Evolutionary conservation across 768 basidiomycete species (phyloP).

Genomic region (Lentinus tigrinus): DNA sequence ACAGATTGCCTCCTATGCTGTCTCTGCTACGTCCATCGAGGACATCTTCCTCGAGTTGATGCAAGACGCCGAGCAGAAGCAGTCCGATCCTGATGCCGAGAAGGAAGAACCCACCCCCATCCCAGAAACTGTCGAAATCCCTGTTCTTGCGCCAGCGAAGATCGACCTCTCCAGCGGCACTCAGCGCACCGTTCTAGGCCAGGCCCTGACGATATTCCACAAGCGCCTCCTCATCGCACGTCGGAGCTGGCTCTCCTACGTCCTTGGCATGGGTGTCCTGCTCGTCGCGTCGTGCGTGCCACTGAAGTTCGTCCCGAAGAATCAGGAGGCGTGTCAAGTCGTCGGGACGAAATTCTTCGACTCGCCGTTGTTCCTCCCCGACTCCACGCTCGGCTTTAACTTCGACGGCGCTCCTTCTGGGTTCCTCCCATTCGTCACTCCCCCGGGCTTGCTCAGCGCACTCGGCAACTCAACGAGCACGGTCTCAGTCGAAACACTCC

Average conservation of each 20-base stretch:
- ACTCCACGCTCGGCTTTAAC: background rate
- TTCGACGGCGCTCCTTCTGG: too few species aligned
- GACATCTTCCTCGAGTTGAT: constrained; percentile 80
- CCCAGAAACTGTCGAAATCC: background rate
- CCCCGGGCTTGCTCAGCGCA: background rate
- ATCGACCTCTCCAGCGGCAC: background rate
- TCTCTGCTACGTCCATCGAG: constrained; percentile 74
- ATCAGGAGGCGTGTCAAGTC: background rate
- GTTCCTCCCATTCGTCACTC: background rate
- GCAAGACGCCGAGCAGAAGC: constrained; percentile 40
- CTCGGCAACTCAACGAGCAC: constrained; percentile 51
- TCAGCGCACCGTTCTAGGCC: constrained; percentile 23
- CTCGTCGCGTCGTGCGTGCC: background rate
- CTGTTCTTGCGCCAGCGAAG: constrained; percentile 12
- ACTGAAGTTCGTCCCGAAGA: background rate
- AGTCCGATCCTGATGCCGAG: constrained; percentile 7
- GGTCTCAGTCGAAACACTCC: constrained; percentile 47
- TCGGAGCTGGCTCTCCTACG: background rate
- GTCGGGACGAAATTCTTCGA: background rate
- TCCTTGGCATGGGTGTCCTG: background rate
- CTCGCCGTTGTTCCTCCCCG: background rate
- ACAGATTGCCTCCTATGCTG: constrained; percentile 54
- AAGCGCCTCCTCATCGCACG: constrained; percentile 65
- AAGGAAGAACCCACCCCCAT: background rate
- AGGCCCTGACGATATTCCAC: constrained; percentile 71